Conservation (phyloP, 139 green algal genomes). For the Chlamydomonas asymmetrica region DNA sequence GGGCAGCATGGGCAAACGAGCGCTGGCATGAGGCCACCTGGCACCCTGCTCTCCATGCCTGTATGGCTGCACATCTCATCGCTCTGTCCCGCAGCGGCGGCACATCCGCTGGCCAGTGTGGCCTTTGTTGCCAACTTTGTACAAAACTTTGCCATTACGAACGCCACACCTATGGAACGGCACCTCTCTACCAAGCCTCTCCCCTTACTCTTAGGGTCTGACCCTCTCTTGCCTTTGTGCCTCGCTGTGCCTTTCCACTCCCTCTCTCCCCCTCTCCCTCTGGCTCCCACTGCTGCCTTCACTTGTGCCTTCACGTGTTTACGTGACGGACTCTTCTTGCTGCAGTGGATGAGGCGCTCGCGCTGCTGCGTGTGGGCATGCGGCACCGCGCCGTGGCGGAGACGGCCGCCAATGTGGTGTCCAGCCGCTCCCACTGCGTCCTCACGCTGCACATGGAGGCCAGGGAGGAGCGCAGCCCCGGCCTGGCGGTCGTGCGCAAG, state of each 20-base stretch:
- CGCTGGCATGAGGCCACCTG: too few relatives aligned
- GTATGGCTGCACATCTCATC: too few relatives aligned
- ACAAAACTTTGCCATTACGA: too few relatives aligned
- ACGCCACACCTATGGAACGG: too few relatives aligned
- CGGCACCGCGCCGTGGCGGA: slow-evolving; percentile 70
- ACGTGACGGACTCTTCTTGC: background rate
- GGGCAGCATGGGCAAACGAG: too few relatives aligned
- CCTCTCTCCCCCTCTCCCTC: background rate
- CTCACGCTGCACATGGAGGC: slow-evolving; percentile 67
- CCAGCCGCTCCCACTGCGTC: slow-evolving; percentile 85
- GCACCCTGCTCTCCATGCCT: too few relatives aligned
- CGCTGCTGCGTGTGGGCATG: slow-evolving; percentile 68
- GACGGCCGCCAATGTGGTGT: slow-evolving; percentile 88
- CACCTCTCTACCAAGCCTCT: background rate
- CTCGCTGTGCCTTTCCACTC: background rate
- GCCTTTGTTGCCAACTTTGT: too few relatives aligned
- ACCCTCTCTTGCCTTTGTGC: background rate
- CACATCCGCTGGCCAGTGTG: too few relatives aligned
- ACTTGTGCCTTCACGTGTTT: background rate
- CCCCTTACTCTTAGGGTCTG: background rate
- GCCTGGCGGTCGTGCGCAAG: slow-evolving; percentile 58
- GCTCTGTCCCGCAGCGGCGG: too few relatives aligned
- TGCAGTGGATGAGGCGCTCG: slow-evolving; percentile 74
- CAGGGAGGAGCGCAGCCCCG: slow-evolving; percentile 18
- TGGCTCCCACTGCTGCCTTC: background rate